Conservation (phyloP, 2,329 filamentous ascomycete species). For the Fusarium poae region DNA sequence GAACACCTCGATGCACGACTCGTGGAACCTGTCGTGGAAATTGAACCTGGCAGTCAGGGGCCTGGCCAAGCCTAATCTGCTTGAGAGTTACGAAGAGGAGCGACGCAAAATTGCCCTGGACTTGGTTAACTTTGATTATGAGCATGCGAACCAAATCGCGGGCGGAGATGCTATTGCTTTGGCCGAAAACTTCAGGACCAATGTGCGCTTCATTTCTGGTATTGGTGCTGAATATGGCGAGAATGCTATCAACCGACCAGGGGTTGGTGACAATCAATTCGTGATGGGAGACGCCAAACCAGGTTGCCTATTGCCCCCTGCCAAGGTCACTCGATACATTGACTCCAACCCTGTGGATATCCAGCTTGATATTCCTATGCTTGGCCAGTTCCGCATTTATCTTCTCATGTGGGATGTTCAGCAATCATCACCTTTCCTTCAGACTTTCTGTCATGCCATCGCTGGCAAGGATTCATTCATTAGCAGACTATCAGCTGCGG, state of each 20-base stretch:
- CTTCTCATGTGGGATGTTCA: constrained; percentile 75
- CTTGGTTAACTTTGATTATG: constrained; percentile 70
- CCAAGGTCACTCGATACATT: constrained; percentile 78
- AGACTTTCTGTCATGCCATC: constrained; percentile 69
- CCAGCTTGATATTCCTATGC: constrained; percentile 81
- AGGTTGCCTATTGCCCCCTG: constrained; percentile 72
- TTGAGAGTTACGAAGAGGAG: constrained; percentile 73
- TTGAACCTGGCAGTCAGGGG: constrained; percentile 67
- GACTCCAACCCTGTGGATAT: constrained; percentile 84
- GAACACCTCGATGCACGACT: constrained; percentile 73
- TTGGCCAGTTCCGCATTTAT: constrained; percentile 83
- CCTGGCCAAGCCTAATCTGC: constrained; percentile 65
- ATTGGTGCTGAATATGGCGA: constrained; percentile 73
- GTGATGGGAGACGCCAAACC: constrained; percentile 64
- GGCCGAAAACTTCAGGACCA: constrained; percentile 76
- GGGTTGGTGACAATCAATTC: constrained; percentile 54
- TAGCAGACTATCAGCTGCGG: constrained; percentile 69
- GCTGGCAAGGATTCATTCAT: constrained; percentile 66
- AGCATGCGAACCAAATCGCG: constrained; percentile 69
- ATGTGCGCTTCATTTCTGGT: constrained; percentile 80
- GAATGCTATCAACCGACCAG: constrained; percentile 63
- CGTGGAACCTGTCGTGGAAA: constrained; percentile 71
- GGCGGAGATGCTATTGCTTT: constrained; percentile 73
- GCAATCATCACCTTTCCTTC: constrained; percentile 68
- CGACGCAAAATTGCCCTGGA: constrained; percentile 72